phyloP scores from a whole-genome alignment of 106 monocot genomes.

The Platanthera guangdongensis region DNA sequence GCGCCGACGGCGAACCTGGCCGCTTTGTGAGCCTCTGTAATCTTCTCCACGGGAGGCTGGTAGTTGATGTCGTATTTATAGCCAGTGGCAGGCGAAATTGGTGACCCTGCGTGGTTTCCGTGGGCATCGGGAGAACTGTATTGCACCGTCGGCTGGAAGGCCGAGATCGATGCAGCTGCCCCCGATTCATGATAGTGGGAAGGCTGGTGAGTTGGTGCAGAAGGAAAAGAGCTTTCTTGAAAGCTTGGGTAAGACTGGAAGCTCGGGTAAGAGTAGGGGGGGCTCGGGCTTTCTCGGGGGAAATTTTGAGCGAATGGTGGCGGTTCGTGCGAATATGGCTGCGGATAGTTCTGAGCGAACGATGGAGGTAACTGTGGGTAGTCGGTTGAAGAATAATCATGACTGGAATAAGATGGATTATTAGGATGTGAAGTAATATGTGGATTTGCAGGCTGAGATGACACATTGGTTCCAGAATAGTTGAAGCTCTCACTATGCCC shows the following conservation, averaged over 20 bases:
- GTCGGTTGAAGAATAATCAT: constrained; percentile 21
- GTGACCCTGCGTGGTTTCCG: constrained; percentile 5
- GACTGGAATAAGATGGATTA: constrained; percentile 13
- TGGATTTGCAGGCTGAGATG: constrained; percentile 27
- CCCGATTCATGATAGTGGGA: constrained; percentile 30
- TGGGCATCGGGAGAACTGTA: constrained; percentile 10
- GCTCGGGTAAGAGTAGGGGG: constrained; percentile 39
- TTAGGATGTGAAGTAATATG: constrained; percentile 1
- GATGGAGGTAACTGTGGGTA: constrained; percentile 21
- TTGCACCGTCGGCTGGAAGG: constrained; percentile 14
- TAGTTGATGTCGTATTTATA: constrained; percentile 56
- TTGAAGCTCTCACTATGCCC: constrained; percentile 6
- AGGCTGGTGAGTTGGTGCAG: constrained; percentile 41
- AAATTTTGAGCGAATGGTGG: constrained; percentile 16
- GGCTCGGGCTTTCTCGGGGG: constrained; percentile 3
- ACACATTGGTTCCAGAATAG: not conserved
- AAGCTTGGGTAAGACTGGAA: constrained; percentile 69
- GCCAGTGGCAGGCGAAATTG: constrained; percentile 12
- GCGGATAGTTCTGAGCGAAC: constrained; percentile 20
- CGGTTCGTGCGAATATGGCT: constrained; percentile 28
- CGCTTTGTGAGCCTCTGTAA: constrained; percentile 63
- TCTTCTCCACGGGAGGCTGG: constrained; percentile 55
- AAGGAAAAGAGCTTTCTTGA: constrained; percentile 37
- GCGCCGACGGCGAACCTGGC: constrained; percentile 67
- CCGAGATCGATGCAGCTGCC: constrained; percentile 15